These are phyloP conservation scores for Acanthamoeba healyi DNA, from an alignment of 208 protist species.

Conservation along the genomic window DNA sequence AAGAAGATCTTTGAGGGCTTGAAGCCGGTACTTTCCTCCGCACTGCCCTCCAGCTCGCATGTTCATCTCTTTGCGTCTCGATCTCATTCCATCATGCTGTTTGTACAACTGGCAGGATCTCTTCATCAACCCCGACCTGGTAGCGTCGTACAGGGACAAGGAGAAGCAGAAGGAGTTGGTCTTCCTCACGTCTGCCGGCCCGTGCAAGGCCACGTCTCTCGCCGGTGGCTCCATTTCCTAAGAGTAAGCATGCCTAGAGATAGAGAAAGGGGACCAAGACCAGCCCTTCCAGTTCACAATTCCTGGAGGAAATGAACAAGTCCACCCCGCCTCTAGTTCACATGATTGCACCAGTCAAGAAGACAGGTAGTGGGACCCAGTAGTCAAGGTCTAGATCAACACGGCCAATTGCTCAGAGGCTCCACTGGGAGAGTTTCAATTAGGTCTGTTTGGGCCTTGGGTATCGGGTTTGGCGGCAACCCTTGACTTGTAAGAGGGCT, in stretches of 20 bases:
- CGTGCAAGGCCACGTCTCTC: slow-evolving; percentile 41
- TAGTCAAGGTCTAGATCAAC: too few relatives aligned
- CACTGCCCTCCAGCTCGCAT: not conserved
- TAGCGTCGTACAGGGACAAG: slow-evolving; percentile 63
- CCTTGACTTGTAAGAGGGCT: too few relatives aligned
- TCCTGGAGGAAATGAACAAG: too few relatives aligned
- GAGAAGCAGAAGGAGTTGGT: not conserved
- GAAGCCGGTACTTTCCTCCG: slow-evolving; percentile 71
- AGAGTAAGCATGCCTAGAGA: not conserved
- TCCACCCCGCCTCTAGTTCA: too few relatives aligned
- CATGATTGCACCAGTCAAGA: too few relatives aligned
- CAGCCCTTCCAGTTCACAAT: too few relatives aligned
- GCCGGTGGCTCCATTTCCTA: slow-evolving; percentile 44
- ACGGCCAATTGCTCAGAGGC: too few relatives aligned
- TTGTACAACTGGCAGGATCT: not conserved
- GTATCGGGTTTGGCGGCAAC: too few relatives aligned
- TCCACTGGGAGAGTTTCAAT: too few relatives aligned
- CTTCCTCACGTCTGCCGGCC: slow-evolving; percentile 47
- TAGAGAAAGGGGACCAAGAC: not conserved
- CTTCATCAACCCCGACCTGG: slow-evolving; percentile 46
- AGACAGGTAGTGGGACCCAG: too few relatives aligned
- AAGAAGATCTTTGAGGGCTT: slow-evolving; percentile 73
- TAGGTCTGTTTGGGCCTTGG: too few relatives aligned
- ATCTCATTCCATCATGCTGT: not conserved
- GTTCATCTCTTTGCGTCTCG: not conserved